Base-by-base conservation (phyloP, 306 rosid species). In the Echinosophora koreensis region DNA sequence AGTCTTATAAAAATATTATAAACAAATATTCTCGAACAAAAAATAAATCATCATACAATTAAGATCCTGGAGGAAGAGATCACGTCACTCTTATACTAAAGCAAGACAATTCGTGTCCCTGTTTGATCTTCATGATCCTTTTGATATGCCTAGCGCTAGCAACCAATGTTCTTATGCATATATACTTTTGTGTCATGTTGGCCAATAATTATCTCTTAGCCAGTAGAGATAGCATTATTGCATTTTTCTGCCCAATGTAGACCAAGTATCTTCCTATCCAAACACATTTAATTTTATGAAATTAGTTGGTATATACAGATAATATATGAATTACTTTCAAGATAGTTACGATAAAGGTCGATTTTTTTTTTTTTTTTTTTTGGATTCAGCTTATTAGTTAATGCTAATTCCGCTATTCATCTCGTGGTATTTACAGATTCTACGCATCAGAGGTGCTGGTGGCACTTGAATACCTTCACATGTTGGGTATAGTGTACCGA, bases 401-500 rank as follows among this genome's bases (percentile, higher is more conserved):
- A 62, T 63, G 73, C 35, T 80, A 38, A 70, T 57, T 81, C 38
- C 3, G 10, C 4, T 61, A 12, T 18, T 50, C 8, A 49, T 47
- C 56, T 54, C 2, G 0, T 76, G 49, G 38, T 47, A 39, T 72
- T 50, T 42, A 8, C 91, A 92, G 96, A 81, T 92, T 92, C 83
- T 92, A 90, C 22, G 96, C 92, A 13, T 87, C 96, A 6, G 97
- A 92, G 82, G 93, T 92, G 44, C 75, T 92, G 50, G 90, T 90
- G 63, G 93, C 97, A 50, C 70, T 92, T 5, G 97, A 92, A 70
- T 92, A 92, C 82, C 97, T 92, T 76, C 97, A 92, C 89, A 92
- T 92, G 97, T n/a, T 90, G 85, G 97, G 97, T 49, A 90, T 92
- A 51, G 93, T 92, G 39, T 92, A 92, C 71, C 97, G 97, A 68